phyloP scores from a whole-genome alignment of 2,329 filamentous ascomycete genomes.

The Cyanodermella asteris region DNA sequence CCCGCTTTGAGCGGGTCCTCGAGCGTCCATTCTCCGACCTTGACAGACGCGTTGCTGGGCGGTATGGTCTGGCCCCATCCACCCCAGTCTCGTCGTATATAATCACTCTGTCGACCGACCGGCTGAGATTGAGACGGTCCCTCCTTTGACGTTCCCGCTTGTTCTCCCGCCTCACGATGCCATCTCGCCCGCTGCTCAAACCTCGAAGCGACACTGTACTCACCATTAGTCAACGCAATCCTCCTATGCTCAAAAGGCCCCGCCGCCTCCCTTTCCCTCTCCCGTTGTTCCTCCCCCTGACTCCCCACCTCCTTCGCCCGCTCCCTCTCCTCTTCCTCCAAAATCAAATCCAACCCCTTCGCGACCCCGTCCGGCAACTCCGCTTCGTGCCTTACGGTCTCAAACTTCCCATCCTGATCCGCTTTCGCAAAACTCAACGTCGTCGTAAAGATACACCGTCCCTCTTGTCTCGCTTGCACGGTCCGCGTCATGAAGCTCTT shows the following conservation, averaged over 20 bases:
- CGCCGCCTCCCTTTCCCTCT: slow-evolving; percentile 8
- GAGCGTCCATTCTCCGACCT: no score
- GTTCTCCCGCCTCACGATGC: no score
- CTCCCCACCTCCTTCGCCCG: no score
- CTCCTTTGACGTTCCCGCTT: no score
- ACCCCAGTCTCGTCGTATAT: no score
- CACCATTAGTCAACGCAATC: slow-evolving; percentile 34
- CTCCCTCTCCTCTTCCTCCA: slow-evolving; percentile 2
- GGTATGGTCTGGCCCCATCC: no score
- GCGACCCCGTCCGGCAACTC: slow-evolving; percentile 28
- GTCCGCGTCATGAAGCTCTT: slow-evolving; percentile 78
- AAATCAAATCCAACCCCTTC: slow-evolving; percentile 2
- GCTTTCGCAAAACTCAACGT: slow-evolving; percentile 72
- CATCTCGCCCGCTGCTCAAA: no score
- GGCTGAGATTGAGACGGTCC: no score
- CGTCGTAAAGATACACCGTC: slow-evolving; percentile 81
- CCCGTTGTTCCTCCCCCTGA: slow-evolving; percentile 4
- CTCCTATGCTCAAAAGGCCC: slow-evolving; percentile 37
- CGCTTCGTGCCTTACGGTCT: slow-evolving; percentile 42
- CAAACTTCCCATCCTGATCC: slow-evolving; percentile 31
- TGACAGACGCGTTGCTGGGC: no score
- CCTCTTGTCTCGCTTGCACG: slow-evolving; percentile 81
- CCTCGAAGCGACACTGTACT: slow-evolving; percentile 6
- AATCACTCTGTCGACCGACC: no score
- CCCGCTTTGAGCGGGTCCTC: no score